Conservation (phyloP, 768 basidiomycete species). For the Psilocybe subaeruginosa region DNA sequence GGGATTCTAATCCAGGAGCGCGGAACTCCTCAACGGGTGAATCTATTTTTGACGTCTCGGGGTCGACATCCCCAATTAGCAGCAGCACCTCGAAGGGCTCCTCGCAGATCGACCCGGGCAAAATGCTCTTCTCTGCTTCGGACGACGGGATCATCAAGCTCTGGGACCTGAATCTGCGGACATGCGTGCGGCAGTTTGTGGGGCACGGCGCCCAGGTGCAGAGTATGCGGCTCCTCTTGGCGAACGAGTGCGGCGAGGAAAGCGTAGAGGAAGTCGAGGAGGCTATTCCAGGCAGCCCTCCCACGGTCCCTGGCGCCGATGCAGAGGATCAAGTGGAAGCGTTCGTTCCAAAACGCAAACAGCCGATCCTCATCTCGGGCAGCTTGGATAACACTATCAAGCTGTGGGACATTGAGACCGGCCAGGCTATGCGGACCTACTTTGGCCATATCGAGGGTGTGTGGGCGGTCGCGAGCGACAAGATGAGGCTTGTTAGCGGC, state of each 20-base stretch:
- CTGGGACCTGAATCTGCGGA: slow-evolving; percentile 86
- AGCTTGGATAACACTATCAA: slow-evolving; percentile 95
- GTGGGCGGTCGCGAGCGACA: slow-evolving; percentile 94
- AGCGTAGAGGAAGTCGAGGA: slow-evolving; percentile 23
- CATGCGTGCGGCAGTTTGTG: slow-evolving; percentile 80
- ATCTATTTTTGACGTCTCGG: slow-evolving; percentile 39
- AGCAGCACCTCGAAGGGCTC: slow-evolving; percentile 20
- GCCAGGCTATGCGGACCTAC: slow-evolving; percentile 75
- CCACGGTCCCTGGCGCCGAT: neutral
- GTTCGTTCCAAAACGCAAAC: slow-evolving; percentile 39
- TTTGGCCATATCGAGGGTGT: slow-evolving; percentile 99
- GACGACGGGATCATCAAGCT: slow-evolving; percentile 93
- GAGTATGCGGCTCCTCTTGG: slow-evolving; percentile 77
- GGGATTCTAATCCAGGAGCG: slow-evolving; percentile 64
- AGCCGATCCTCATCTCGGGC: slow-evolving; percentile 84
- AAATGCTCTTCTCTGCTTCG: slow-evolving; percentile 97
- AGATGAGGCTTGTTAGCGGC: slow-evolving; percentile 87
- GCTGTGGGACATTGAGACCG: slow-evolving; percentile 92
- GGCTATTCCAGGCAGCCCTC: slow-evolving; percentile 2
- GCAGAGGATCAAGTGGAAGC: slow-evolving; percentile 10
- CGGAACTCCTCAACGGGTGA: slow-evolving; percentile 31
- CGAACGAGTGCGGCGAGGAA: slow-evolving; percentile 54
- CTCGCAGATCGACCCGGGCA: slow-evolving; percentile 73
- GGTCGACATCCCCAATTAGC: slow-evolving; percentile 26
- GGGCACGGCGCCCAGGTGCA: slow-evolving; percentile 97